A percentile compares a stretch with the other conserved stretches of the same genome.
These are phyloP conservation scores for Euphorbia lathyris DNA, from an alignment of 345 rosid species.

Conservation along the genomic window DNA sequence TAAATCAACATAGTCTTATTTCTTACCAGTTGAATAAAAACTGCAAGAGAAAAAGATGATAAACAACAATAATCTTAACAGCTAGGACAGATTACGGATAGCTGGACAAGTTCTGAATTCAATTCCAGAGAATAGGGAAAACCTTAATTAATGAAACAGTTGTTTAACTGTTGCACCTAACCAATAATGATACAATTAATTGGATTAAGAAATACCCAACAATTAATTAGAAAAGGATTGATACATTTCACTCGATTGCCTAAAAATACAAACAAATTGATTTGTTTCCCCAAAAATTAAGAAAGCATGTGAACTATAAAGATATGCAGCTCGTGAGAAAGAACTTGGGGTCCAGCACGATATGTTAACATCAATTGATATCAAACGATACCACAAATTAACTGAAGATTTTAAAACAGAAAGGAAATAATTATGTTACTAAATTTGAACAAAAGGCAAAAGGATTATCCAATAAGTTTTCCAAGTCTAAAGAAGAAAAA, in stretches of 20 bases:
- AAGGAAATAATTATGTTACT: not conserved
- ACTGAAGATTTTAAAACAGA: not conserved
- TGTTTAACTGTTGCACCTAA: not conserved
- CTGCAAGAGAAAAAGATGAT: not conserved
- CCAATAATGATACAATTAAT: not conserved
- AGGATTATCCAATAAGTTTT: not conserved
- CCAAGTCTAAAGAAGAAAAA: not conserved
- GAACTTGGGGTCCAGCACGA: not conserved
- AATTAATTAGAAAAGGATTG: not conserved
- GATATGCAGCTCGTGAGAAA: not conserved
- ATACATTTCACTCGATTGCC: not conserved
- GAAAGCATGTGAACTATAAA: conserved; percentile 1
- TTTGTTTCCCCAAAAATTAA: not conserved
- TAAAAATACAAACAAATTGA: not conserved
- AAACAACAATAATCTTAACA: not conserved
- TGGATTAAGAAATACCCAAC: not conserved
- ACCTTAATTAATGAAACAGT: not conserved
- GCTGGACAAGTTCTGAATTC: too few relatives aligned
- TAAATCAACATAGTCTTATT: not conserved
- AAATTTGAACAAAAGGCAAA: not conserved
- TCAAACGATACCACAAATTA: not conserved
- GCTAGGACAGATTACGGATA: not conserved
- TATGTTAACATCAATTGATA: not conserved
- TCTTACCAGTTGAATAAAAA: not conserved
- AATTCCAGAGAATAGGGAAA: not conserved